Percentiles rank a stretch among this genome's conserved stretches.
phyloP scores from a whole-genome alignment of 2,329 filamentous ascomycete species.

The Hypoxylon sp. region DNA sequence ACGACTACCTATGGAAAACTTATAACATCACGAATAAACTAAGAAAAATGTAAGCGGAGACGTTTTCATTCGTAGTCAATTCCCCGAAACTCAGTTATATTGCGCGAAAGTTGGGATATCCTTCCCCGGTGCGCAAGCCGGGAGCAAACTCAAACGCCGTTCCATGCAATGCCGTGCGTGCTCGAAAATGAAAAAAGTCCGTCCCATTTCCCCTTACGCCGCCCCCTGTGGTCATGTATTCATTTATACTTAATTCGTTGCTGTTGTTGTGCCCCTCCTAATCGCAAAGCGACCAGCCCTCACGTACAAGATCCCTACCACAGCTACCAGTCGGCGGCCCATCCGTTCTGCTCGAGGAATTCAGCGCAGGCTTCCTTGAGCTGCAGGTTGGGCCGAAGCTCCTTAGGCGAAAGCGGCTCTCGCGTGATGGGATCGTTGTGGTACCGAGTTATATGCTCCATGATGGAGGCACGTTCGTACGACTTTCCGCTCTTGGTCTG shows the following conservation, averaged over 20 bases:
- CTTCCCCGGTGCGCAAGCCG: constrained; percentile 10
- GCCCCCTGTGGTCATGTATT: too few relatives aligned
- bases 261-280: too few relatives aligned
- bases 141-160: constrained; percentile 30
- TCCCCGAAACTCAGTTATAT: constrained; percentile 11
- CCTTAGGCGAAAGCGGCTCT: constrained; percentile 73
- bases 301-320: background rate
- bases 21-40: background rate
- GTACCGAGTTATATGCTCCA: constrained; percentile 83
- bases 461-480: constrained; percentile 87
- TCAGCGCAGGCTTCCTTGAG: constrained; percentile 86
- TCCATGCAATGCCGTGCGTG: constrained; percentile 29
- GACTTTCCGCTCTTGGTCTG: constrained; percentile 87
- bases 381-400: constrained; percentile 84
- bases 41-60: background rate
- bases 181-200: constrained; percentile 12
- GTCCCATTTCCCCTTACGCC: too few relatives aligned
- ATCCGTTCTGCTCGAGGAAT: constrained; percentile 87
- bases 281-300: too few relatives aligned
- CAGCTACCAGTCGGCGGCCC: constrained; percentile 87
- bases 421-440: constrained; percentile 86
- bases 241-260: too few relatives aligned
- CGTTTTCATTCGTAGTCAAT: constrained; percentile 28
- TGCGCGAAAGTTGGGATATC: constrained; percentile 29
- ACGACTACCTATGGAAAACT: background rate